These are phyloP conservation scores for Globisporangium mamillatum DNA, from an alignment of 352 stramenopile genomes.

Conservation along the genomic window DNA sequence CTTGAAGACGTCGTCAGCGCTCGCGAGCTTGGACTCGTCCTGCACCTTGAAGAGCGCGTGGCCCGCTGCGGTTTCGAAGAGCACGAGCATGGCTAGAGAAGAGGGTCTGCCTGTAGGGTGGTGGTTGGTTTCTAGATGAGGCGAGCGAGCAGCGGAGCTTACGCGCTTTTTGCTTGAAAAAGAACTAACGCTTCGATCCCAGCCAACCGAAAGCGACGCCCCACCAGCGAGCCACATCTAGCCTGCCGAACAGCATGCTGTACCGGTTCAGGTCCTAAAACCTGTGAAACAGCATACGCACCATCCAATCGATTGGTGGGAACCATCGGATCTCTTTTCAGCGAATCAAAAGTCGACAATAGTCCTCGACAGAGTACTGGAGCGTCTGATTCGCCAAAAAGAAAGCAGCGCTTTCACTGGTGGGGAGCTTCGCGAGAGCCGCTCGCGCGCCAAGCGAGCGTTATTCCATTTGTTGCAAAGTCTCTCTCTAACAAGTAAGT, in stretches of 20 bases:
- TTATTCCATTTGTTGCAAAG: constrained; percentile 81
- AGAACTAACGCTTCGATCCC: constrained; percentile 18
- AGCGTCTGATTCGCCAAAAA: constrained; percentile 20
- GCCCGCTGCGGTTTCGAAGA: constrained; percentile 99
- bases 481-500: constrained; percentile 87
- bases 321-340: constrained; percentile 22
- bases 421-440: constrained; percentile 20
- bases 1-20: constrained; percentile 90
- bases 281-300: constrained; percentile 18
- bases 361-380: too few relatives aligned
- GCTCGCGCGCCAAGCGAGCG: background rate
- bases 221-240: constrained; percentile 1
- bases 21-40: constrained; percentile 91
- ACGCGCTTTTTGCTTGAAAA: constrained; percentile 18
- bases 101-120: background rate
- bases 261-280: background rate
- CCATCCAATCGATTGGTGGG: constrained; percentile 31
- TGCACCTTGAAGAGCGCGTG: constrained; percentile 99
- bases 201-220: constrained; percentile 16
- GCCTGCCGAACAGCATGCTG: background rate
- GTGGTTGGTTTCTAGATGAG: background rate
- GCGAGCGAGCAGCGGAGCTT: background rate
- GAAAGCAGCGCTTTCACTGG: constrained; percentile 36
- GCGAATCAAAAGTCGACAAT: constrained; percentile 11
- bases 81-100: constrained; percentile 92